These are phyloP conservation scores for Graphiopsis chlorocephala DNA, from an alignment of 2,329 filamentous ascomycete species.

Conservation along the genomic window DNA sequence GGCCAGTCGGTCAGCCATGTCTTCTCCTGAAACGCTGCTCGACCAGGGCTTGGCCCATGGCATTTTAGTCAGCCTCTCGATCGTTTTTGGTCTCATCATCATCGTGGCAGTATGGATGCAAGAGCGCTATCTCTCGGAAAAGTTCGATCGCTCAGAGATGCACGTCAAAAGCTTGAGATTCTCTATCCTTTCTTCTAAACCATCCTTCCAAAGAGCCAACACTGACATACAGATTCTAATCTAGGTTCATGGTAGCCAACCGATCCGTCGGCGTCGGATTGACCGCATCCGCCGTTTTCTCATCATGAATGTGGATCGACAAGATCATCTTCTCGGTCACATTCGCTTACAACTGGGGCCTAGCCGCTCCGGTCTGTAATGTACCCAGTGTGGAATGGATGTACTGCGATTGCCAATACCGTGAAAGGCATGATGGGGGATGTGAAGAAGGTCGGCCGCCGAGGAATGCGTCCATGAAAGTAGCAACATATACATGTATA, in stretches of 20 bases:
- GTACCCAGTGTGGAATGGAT: background rate
- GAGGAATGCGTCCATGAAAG: background rate
- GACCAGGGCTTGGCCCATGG: background rate
- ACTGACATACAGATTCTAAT: background rate
- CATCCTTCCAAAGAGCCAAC: background rate
- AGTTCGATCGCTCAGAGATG: background rate
- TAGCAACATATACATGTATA: background rate
- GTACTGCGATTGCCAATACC: background rate
- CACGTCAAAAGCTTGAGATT: background rate
- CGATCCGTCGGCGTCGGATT: background rate
- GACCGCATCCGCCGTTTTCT: background rate
- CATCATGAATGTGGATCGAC: background rate
- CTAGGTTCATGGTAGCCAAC: background rate
- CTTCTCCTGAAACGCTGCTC: background rate
- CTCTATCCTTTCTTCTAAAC: background rate
- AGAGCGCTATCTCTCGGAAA: background rate
- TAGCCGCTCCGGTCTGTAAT: constrained; percentile 21
- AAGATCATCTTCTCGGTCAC: background rate
- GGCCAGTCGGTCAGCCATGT: background rate
- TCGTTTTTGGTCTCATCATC: background rate
- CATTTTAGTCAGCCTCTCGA: background rate
- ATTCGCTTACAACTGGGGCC: background rate
- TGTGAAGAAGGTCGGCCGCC: background rate
- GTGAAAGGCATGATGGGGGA: background rate
- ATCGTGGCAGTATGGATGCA: background rate